Base-by-base conservation (phyloP, 1,284 basidiomycete genomes). In the Baeospora myosura region DNA sequence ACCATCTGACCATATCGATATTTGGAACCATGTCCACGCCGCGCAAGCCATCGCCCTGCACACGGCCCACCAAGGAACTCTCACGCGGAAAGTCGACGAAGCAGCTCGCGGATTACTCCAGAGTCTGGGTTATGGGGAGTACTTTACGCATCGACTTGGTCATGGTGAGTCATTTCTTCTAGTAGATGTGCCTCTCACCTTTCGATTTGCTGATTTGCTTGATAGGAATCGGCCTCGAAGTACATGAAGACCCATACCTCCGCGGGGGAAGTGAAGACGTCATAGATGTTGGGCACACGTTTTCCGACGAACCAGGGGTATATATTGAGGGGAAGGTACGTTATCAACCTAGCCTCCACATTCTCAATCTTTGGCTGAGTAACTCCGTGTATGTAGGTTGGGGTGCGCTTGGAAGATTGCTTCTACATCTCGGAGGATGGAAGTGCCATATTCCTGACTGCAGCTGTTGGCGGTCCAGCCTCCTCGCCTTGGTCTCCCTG, bases 261-360 rank as follows among this genome's bases (percentile, higher is more conserved):
- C 74, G 75, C 39, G 84, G 85, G 22, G 84, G 83, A 12, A 79
- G 72, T 31, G 54, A 72, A 21, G 72, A 71, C 49, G 51, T 72
- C 18, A 75, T 90, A 40, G 61, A 72, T 33, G 58, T 59, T 0
- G 86, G 87, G 1, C 79, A 90, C 54, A 71, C 81, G 0, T 90
- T 92, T 61, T 88, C 84, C 5, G 71, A 90, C 51, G 88, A 93
- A 59, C 89, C 88, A 2, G 88, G 88, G 0, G 68, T 92, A 22
- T 92, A 92, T 59, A 82, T 91, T 40, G 74, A 83, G 49, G 78
- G 74, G 28, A 68, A 83, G 61, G 79, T 88, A 41, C 18, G 68
- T 52, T 28, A 38, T 16, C 22, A 18, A 8, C 45, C 8, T 31
- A 21, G 8, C 23, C 11, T 29, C 21, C 11, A 10, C 16, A 38